Conservation (phyloP, 352 stramenopile species). For the Pythium plurisporium region DNA sequence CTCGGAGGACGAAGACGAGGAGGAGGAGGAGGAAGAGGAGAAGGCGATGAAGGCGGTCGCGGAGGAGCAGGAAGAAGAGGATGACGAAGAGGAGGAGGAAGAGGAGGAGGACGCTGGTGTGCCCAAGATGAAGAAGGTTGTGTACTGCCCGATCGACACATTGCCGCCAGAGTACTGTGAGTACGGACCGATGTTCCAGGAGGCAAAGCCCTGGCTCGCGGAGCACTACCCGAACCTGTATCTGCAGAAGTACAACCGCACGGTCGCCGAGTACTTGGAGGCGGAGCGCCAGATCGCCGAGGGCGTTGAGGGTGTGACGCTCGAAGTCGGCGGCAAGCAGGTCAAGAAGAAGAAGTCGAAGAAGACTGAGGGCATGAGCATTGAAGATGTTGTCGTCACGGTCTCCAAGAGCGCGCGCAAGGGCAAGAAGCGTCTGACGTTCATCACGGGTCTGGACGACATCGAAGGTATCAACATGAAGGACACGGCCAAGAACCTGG, state of each 20-base stretch:
- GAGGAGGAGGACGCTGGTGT: slow-evolving; percentile 32
- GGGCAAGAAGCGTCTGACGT: slow-evolving; percentile 73
- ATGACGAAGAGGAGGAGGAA: slow-evolving; percentile 40
- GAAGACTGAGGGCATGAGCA: slow-evolving; percentile 61
- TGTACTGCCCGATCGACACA: slow-evolving; percentile 83
- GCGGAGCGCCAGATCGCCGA: slow-evolving; percentile 75
- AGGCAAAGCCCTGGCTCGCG: slow-evolving; percentile 78
- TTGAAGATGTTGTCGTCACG: slow-evolving; percentile 62
- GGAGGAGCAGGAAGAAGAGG: slow-evolving; percentile 27
- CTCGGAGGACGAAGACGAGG: slow-evolving; percentile 64
- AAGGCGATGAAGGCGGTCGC: slow-evolving; percentile 7
- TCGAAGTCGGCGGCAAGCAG: slow-evolving; percentile 65
- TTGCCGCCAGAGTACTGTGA: slow-evolving; percentile 84
- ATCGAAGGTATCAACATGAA: slow-evolving; percentile 83
- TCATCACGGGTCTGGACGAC: slow-evolving; percentile 78
- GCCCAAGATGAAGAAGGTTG: slow-evolving; percentile 55
- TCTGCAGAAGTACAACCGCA: slow-evolving; percentile 84
- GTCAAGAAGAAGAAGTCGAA: slow-evolving; percentile 87
- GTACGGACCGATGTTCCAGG: slow-evolving; percentile 80
- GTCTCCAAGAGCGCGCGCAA: slow-evolving; percentile 76
- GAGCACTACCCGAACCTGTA: slow-evolving; percentile 69
- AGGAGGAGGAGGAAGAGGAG: slow-evolving; percentile 43
- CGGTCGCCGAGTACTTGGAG: slow-evolving; percentile 66
- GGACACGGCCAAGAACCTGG: slow-evolving; percentile 71
- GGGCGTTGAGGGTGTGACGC: slow-evolving; percentile 69